Percentiles rank a stretch among this genome's conserved stretches.
Evolutionary conservation across 371 early-diverging fungal genomes (phyloP).

Genomic region (Mortierella sp.): DNA sequence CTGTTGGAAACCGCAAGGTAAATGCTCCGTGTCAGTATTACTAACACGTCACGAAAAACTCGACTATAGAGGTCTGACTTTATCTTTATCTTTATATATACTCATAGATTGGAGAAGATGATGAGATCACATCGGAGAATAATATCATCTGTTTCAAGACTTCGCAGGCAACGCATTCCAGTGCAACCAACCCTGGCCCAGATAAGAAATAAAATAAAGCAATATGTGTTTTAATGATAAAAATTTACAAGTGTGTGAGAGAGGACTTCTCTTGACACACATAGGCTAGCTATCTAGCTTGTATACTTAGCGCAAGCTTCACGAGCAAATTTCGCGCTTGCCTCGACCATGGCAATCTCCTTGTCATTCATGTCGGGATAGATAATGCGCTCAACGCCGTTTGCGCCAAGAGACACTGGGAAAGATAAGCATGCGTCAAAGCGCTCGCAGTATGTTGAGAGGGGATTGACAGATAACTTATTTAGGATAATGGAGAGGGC

Average conservation of each 20-base stretch:
- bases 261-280: too few species aligned
- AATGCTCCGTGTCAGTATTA: background rate
- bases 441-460: constrained; percentile 74
- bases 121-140: constrained; percentile 65
- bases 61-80: background rate
- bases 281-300: background rate
- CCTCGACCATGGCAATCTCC: constrained; percentile 59
- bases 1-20: constrained; percentile 78
- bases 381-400: constrained; percentile 77
- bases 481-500: constrained; percentile 78
- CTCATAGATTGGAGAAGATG: constrained; percentile 70
- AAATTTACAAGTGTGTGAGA: background rate
- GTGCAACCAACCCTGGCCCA: constrained; percentile 7
- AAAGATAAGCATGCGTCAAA: constrained; percentile 75
- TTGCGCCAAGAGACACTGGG: constrained; percentile 79
- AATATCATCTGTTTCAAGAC: constrained; percentile 76
- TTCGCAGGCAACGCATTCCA: constrained; percentile 50
- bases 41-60: background rate
- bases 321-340: constrained; percentile 38
- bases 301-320: constrained; percentile 34
- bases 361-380: constrained; percentile 70
- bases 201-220: constrained; percentile 18
- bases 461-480: constrained; percentile 70
- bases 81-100: background rate
- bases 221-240: constrained; percentile 9